These are phyloP conservation scores for Ascocoryne sarcoides DNA, from an alignment of 2,329 filamentous ascomycete genomes.

Conservation along the genomic window DNA sequence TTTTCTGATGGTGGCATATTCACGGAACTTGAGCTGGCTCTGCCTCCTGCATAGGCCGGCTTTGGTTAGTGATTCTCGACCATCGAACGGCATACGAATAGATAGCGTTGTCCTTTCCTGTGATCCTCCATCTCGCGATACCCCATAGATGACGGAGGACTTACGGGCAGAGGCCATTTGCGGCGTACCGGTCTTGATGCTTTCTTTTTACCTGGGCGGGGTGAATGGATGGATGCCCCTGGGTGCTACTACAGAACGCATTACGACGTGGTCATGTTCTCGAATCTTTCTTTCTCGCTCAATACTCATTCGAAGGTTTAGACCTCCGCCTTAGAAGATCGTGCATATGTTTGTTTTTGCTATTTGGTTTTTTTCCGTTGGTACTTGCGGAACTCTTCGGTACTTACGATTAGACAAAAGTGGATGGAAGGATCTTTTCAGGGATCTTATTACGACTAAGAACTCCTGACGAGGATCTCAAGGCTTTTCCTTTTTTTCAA, in stretches of 20 bases:
- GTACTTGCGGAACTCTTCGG: slow-evolving; percentile 6
- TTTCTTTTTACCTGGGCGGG: slow-evolving; percentile 23
- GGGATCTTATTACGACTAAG: slow-evolving; percentile 14
- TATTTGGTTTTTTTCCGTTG: slow-evolving; percentile 17
- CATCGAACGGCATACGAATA: slow-evolving; percentile 30
- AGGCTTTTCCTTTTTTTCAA: slow-evolving; percentile 19
- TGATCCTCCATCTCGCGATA: slow-evolving; percentile 27
- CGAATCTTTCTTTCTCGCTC: slow-evolving; percentile 19
- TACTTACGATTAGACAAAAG: slow-evolving; percentile 22
- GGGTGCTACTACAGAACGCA: slow-evolving; percentile 25
- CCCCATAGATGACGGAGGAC: slow-evolving; percentile 28
- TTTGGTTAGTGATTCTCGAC: slow-evolving; percentile 21
- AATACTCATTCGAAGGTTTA: slow-evolving; percentile 19
- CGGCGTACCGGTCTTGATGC: slow-evolving; percentile 28
- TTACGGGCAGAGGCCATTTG: slow-evolving; percentile 26
- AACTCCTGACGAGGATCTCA: slow-evolving; percentile 7
- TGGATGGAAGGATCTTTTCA: slow-evolving; percentile 19
- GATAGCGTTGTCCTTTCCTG: slow-evolving; percentile 31
- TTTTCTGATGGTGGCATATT: slow-evolving; percentile 26
- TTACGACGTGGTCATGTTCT: slow-evolving; percentile 29
- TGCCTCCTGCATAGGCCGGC: slow-evolving; percentile 21
- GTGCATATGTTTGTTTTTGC: slow-evolving; percentile 14
- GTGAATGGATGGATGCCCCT: slow-evolving; percentile 14
- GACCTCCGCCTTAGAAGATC: slow-evolving; percentile 24
- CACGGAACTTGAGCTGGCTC: slow-evolving; percentile 21